Percentiles rank a stretch among this genome's conserved stretches.
These are phyloP conservation scores for Penicillium chermesinum DNA, from an alignment of 495 filamentous ascomycete species.

Conservation along the genomic window DNA sequence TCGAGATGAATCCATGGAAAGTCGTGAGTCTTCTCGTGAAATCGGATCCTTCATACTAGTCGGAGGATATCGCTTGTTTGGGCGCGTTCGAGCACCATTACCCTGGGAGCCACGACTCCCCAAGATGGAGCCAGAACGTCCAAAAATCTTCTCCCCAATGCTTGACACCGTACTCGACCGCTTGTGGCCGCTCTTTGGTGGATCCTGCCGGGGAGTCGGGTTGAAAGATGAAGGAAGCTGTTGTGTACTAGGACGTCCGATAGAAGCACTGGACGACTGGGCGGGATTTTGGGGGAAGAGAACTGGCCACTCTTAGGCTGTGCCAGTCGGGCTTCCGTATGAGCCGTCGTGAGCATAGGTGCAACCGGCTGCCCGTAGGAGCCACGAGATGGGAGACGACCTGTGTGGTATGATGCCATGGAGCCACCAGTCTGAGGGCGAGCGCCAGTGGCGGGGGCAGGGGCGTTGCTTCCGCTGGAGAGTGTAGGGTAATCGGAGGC, in stretches of 20 bases:
- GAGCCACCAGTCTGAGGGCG: slow-evolving; percentile 81
- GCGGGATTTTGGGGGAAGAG: slow-evolving; percentile 51
- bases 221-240: slow-evolving; percentile 42
- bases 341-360: slow-evolving; percentile 82
- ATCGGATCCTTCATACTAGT: slow-evolving; percentile 69
- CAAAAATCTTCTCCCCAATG: slow-evolving; percentile 71
- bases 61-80: slow-evolving; percentile 59
- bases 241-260: slow-evolving; percentile 58
- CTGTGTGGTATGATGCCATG: slow-evolving; percentile 61
- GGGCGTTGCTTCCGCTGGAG: slow-evolving; percentile 31
- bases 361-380: slow-evolving; percentile 88
- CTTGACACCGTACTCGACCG: slow-evolving; percentile 85
- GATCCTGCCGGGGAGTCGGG: slow-evolving; percentile 41
- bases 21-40: slow-evolving; percentile 53
- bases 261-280: slow-evolving; percentile 27
- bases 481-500: slow-evolving; percentile 52
- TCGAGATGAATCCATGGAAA: slow-evolving; percentile 69
- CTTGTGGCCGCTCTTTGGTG: slow-evolving; percentile 67
- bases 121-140: slow-evolving; percentile 74
- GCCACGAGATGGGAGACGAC: slow-evolving; percentile 67
- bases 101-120: slow-evolving; percentile 48
- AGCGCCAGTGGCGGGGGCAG: slow-evolving; percentile 46
- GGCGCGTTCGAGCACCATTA: slow-evolving; percentile 29
- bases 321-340: slow-evolving; percentile 84
- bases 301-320: slow-evolving; percentile 78